phyloP scores from a whole-genome alignment of 1,139 yeast species.

The Trichomonascaceae sp. region DNA sequence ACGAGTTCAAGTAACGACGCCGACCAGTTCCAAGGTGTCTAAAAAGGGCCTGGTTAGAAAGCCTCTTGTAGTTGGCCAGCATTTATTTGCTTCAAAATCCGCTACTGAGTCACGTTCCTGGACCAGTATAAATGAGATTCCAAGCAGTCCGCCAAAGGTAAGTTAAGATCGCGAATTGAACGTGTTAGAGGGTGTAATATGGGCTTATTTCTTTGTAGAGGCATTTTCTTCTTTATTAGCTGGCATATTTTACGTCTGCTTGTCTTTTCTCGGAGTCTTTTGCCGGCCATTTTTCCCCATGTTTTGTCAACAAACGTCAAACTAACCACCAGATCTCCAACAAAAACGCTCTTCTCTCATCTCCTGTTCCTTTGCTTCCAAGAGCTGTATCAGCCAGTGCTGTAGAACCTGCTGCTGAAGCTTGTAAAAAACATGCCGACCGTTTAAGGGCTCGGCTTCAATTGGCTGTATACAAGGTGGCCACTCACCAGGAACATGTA shows the following conservation, averaged over 20 bases:
- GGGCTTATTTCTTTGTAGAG: too few relatives aligned
- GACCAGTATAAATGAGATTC: neutral
- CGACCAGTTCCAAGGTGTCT: neutral
- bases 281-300: neutral
- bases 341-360: constrained; percentile 8
- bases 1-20: neutral
- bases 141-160: constrained; percentile 9
- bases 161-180: neutral
- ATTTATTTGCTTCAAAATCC: constrained; percentile 1
- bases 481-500: constrained; percentile 45
- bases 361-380: constrained; percentile 16
- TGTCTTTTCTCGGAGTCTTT: too few relatives aligned
- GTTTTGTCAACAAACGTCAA: neutral
- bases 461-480: constrained; percentile 72
- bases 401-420: constrained; percentile 4
- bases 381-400: constrained; percentile 1
- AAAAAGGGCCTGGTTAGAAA: neutral
- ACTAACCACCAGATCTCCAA: neutral
- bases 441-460: constrained; percentile 48
- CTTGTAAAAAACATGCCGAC: constrained; percentile 14
- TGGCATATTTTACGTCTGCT: too few relatives aligned
- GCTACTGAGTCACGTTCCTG: neutral
- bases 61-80: constrained; percentile 2
- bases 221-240: too few relatives aligned
- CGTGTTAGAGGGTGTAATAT: neutral